Evolutionary conservation across 1,139 yeast species (phyloP).

Genomic region (Candida frijolesensis): DNA sequence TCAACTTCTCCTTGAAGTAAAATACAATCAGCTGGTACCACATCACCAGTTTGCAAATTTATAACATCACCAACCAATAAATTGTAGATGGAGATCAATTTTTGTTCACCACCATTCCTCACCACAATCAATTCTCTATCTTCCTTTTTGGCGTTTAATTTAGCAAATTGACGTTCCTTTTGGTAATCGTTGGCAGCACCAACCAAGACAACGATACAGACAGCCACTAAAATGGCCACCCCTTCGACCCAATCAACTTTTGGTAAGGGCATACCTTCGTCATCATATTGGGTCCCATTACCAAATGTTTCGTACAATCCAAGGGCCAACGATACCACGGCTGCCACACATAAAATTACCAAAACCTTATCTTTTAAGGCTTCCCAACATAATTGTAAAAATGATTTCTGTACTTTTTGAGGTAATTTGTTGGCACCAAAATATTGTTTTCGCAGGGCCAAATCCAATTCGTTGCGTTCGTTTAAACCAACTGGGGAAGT

Average conservation of each 20-base stretch:
- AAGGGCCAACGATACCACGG: conserved; percentile 82
- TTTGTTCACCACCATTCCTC: conserved; percentile 75
- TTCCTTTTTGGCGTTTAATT: conserved; percentile 83
- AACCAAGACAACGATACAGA: conserved; percentile 84
- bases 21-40: conserved; percentile 86
- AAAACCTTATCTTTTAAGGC: conserved; percentile 92
- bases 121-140: conserved; percentile 79
- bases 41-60: conserved; percentile 88
- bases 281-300: conserved; percentile 74
- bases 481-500: conserved; percentile 53
- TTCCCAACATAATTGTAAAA: conserved; percentile 69
- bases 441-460: conserved; percentile 36
- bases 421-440: conserved; percentile 80
- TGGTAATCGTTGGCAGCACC: conserved; percentile 96
- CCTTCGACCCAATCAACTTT: conserved; percentile 98
- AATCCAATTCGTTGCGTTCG: conserved; percentile 28
- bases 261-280: conserved; percentile 73
- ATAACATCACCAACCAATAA: conserved; percentile 85
- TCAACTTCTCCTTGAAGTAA: conserved; percentile 78
- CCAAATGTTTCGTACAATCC: conserved; percentile 94
- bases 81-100: conserved; percentile 71
- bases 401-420: conserved; percentile 63
- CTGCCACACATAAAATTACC: conserved; percentile 81
- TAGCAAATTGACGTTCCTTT: conserved; percentile 91
- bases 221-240: conserved; percentile 93